Evolutionary conservation across 208 protist genomes (phyloP).

Genomic region (Wallacemonas collosoma): DNA sequence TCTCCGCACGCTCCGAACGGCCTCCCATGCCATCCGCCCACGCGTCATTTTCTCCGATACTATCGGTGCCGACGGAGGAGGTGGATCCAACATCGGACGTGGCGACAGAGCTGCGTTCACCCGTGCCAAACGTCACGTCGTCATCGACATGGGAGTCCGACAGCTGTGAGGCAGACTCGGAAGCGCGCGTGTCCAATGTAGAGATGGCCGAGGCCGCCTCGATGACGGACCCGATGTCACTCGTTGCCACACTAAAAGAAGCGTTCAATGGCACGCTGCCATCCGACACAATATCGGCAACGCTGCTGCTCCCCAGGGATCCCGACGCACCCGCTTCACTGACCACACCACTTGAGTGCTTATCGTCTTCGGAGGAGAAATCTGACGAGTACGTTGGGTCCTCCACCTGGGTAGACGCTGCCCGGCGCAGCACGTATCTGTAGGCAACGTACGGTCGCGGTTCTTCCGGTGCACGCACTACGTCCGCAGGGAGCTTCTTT

Average conservation of each 20-base stretch:
- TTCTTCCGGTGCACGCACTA: constrained; percentile 38
- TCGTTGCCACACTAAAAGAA: no score
- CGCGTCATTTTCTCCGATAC: constrained; percentile 1
- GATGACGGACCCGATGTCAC: no score
- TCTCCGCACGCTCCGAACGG: not conserved
- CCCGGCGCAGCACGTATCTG: constrained; percentile 36
- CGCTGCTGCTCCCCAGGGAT: not conserved
- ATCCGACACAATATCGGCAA: not conserved
- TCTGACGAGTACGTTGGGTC: constrained; percentile 20
- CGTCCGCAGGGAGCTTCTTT: constrained; percentile 26
- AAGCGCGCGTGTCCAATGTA: no score
- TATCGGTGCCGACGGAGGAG: no score
- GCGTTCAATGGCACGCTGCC: no score
- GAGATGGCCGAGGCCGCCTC: no score
- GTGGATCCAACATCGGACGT: no score
- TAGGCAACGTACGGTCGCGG: constrained; percentile 53
- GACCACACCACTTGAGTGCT: not conserved
- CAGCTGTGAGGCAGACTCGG: no score
- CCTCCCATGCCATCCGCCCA: not conserved
- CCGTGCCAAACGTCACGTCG: no score
- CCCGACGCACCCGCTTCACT: not conserved
- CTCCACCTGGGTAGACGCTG: not conserved
- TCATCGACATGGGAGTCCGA: no score
- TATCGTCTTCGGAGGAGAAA: constrained; percentile 7
- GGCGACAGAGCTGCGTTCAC: no score